Base-by-base conservation (phyloP, 2,329 filamentous ascomycete species). In the Fusarium annulatum region DNA sequence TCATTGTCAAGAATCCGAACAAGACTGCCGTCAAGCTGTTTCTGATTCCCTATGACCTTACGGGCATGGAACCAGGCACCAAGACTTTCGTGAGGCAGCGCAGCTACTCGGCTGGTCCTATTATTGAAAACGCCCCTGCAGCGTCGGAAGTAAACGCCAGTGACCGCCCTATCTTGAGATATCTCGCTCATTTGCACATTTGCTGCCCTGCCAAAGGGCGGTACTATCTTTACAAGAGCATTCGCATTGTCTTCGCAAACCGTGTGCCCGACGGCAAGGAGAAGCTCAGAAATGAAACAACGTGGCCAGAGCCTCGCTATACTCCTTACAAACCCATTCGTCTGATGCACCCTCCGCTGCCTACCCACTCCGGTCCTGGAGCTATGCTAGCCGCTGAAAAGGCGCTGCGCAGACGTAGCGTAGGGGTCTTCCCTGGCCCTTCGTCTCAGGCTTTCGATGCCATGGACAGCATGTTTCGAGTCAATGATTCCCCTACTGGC, bases 1-100 rank as follows among this genome's bases (percentile, higher is more conserved):
- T 99, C 72, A 92, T 99, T 70, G 94, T 99, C 81, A 98, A 98
- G 81, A 99, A 98, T 78, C 96, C 95, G 21, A 97, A 98, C 84
- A 98, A 98, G 80, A 98, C 96, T 7, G 96, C 96, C 2, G 96
- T 98, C 61, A 98, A 99, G 81, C 86, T 99, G 1, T 98, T 98
- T 76, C 87, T 98, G 30, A 90, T 99, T 6, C 96, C 96, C 0
- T 99, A 98, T 77, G 95, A 98, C 80, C 86, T 99, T 3, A 88
- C 90, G 2, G 96, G 94, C 58, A 99, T 99, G 96, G 93, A 96
- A 70, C 89, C 94, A 0, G 95, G 95, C 1, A 97, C 94, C 21
- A 98, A 98, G 82, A 99, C 96, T 0, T 98, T 98, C 77, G 93
- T 99, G 69, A 91, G 96, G 36, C 96, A 99, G 83, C 92, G 96